Evolutionary conservation across 768 basidiomycete species (phyloP).

Genomic region (Imleria badia): DNA sequence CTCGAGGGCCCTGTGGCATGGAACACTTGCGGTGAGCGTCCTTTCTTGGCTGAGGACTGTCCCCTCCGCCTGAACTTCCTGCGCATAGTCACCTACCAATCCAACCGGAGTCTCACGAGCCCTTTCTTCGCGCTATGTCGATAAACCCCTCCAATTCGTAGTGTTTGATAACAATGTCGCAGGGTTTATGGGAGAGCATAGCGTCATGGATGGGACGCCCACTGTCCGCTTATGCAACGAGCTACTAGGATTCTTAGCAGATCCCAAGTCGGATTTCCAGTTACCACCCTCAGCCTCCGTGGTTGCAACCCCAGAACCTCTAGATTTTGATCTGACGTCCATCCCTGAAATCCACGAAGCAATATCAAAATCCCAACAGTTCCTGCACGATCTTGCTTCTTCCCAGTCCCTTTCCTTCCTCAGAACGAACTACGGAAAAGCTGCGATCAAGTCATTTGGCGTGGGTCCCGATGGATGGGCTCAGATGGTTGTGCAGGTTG

Average conservation of each 20-base stretch:
- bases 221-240: conserved; percentile 71
- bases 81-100: conserved; percentile 24
- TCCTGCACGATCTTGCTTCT: conserved; percentile 55
- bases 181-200: conserved; percentile 93
- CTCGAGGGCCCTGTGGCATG: conserved; percentile 82
- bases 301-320: conserved; percentile 41
- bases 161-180: conserved; percentile 80
- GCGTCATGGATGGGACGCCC: conserved; percentile 88
- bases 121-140: conserved; percentile 80
- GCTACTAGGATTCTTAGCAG: conserved; percentile 57
- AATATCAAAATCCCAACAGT: conserved; percentile 55
- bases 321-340: conserved; percentile 63
- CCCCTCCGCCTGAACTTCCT: not conserved
- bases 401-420: conserved; percentile 63
- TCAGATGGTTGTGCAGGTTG: conserved; percentile 89
- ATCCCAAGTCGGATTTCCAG: conserved; percentile 66
- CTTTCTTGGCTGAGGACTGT: conserved; percentile 24
- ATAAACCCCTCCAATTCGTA: conserved; percentile 88
- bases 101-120: conserved; percentile 35
- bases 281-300: conserved; percentile 22
- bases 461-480: conserved; percentile 96
- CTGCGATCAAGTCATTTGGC: conserved; percentile 79
- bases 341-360: conserved; percentile 36
- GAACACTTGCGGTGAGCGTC: conserved; percentile 49
- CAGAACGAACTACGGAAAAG: conserved; percentile 80